Evolutionary conservation across 495 filamentous ascomycete species (phyloP).

Genomic region (Apodospora peruviana): DNA sequence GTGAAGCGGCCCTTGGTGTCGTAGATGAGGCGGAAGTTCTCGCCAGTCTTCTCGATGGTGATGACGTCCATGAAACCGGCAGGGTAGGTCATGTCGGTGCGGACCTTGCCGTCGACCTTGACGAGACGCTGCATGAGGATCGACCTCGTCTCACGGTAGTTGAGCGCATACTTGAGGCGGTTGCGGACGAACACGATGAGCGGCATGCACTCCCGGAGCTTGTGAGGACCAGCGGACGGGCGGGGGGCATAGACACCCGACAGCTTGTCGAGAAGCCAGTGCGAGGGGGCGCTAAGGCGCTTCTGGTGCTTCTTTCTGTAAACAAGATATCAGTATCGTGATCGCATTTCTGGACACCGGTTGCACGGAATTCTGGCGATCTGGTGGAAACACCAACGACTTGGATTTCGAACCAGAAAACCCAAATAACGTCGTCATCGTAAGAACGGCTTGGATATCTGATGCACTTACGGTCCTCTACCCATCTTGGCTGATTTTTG

Average conservation of each 20-base stretch:
- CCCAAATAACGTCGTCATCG: not conserved
- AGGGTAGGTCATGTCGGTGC: conserved; percentile 96
- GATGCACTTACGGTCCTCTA: conserved; percentile 45
- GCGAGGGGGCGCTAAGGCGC: conserved; percentile 95
- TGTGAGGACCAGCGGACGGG: conserved; percentile 95
- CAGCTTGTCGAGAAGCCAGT: conserved; percentile 99
- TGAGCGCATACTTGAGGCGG: conserved; percentile 98
- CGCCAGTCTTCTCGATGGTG: conserved; percentile 97
- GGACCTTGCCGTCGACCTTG: conserved; percentile 99
- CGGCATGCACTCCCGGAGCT: conserved; percentile 97
- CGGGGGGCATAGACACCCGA: conserved; percentile 96
- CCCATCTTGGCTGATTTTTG: conserved; percentile 38
- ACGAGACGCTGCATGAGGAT: conserved; percentile 99
- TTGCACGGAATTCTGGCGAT: conserved; percentile 1
- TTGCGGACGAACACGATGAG: conserved; percentile 99
- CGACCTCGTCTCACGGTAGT: conserved; percentile 92
- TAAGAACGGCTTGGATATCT: not conserved
- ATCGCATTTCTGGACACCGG: no score
- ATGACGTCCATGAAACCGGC: conserved; percentile 99
- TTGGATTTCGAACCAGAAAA: not conserved
- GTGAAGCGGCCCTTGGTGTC: conserved; percentile 99
- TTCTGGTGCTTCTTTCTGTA: conserved; percentile 98
- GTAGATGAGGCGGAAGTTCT: conserved; percentile 99
- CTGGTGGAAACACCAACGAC: not conserved
- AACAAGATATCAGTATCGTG: conserved; percentile 14